These are phyloP conservation scores for Podila epicladia DNA, from an alignment of 192 early-diverging fungal genomes.

Conservation along the genomic window DNA sequence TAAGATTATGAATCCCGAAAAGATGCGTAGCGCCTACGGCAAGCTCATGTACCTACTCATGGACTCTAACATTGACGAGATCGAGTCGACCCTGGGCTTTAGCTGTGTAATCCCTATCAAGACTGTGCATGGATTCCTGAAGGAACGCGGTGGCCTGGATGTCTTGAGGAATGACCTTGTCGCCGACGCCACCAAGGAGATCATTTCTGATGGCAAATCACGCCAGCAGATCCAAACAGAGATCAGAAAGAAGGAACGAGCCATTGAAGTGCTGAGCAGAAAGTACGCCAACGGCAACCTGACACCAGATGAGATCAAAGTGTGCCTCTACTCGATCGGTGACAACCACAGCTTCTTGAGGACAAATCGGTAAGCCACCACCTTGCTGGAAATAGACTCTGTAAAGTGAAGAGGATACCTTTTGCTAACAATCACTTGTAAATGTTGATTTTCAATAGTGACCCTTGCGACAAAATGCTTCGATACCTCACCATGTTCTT, in stretches of 20 bases:
- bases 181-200: constrained; percentile 75
- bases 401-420: not conserved
- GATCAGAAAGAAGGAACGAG: constrained; percentile 90
- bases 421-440: not conserved
- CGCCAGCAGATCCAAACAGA: constrained; percentile 81
- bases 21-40: constrained; percentile 96
- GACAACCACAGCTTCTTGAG: constrained; percentile 97
- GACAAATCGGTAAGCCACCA: constrained; percentile 68
- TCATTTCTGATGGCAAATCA: constrained; percentile 71
- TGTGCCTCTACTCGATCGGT: constrained; percentile 96
- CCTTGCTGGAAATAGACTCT: not conserved
- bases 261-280: constrained; percentile 86
- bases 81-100: constrained; percentile 84
- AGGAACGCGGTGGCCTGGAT: constrained; percentile 68
- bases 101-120: constrained; percentile 86
- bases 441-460: constrained; percentile 55
- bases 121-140: constrained; percentile 85
- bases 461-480: constrained; percentile 95
- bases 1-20: constrained; percentile 96
- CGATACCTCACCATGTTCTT: constrained; percentile 80
- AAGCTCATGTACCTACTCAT: constrained; percentile 94
- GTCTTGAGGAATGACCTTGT: constrained; percentile 88
- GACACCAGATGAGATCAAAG: constrained; percentile 74
- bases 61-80: constrained; percentile 76
- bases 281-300: constrained; percentile 74